These are phyloP conservation scores for Psilocybe tampanensis DNA, from an alignment of 768 basidiomycete species.

Conservation along the genomic window DNA sequence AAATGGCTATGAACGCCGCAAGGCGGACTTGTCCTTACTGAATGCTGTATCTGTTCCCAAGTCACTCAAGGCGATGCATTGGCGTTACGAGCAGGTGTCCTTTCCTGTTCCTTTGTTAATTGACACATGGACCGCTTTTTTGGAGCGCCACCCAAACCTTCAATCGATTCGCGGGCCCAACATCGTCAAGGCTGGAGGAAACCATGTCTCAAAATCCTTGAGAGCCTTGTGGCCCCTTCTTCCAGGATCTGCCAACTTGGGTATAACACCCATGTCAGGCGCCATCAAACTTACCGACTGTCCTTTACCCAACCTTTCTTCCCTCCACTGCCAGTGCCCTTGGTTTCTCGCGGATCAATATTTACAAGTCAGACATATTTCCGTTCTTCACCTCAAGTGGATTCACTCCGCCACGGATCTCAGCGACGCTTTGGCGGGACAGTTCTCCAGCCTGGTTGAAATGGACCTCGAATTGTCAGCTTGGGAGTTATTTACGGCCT, in stretches of 20 bases:
- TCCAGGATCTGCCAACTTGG: no score
- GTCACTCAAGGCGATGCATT: conserved; percentile 20
- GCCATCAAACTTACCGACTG: background rate
- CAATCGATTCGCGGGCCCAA: conserved; percentile 11
- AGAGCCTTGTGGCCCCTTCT: background rate
- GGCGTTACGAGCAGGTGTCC: conserved; percentile 4
- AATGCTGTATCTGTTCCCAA: conserved; percentile 5
- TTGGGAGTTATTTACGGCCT: background rate
- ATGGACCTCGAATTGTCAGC: background rate
- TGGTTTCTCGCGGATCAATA: no score
- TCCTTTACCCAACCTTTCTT: background rate
- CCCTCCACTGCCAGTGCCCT: background rate
- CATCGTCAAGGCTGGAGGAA: background rate
- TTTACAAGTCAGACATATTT: no score
- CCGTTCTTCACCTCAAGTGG: no score
- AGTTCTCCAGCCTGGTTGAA: conserved; percentile 2
- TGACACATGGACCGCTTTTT: conserved; percentile 15
- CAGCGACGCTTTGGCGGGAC: no score
- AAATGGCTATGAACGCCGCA: background rate
- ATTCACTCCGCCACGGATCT: no score
- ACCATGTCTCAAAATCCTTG: conserved; percentile 7
- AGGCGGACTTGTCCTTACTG: conserved; percentile 4
- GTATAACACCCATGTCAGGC: no score
- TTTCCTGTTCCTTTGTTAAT: conserved; percentile 3
- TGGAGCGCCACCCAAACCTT: conserved; percentile 15